Conservation (phyloP, 108 stramenopile genomes). For the Nitzschia inconspicua region DNA sequence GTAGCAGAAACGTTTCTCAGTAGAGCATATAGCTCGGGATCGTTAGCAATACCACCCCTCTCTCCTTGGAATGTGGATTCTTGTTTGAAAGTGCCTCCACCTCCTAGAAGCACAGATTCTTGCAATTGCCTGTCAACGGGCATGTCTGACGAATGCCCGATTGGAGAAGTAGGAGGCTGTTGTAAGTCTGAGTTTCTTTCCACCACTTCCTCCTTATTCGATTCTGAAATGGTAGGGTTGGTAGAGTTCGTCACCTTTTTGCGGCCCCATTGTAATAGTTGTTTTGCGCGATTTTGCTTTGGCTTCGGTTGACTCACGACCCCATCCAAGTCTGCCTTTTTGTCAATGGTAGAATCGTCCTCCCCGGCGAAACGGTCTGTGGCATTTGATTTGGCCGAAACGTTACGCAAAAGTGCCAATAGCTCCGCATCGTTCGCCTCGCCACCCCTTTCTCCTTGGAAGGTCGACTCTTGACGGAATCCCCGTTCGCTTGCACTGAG, state of each 20-base stretch:
- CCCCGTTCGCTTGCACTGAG: too few relatives aligned
- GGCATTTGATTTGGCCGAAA: conserved; percentile 31
- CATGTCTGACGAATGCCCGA: not conserved
- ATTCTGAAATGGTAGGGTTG: not conserved
- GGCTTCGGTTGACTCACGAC: not conserved
- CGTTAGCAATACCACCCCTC: conserved; percentile 68
- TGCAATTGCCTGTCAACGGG: too few relatives aligned
- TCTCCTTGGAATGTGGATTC: conserved; percentile 55
- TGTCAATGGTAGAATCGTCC: not conserved
- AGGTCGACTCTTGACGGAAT: conserved; percentile 34
- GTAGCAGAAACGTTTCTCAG: conserved; percentile 62
- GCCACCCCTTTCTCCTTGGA: conserved; percentile 58
- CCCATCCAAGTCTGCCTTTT: not conserved
- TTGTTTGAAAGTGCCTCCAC: conserved; percentile 18
- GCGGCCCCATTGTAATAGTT: not conserved
- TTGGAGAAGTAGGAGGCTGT: too few relatives aligned
- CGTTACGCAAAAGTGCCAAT: conserved; percentile 46
- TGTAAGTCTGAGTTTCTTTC: not conserved
- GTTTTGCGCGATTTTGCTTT: not conserved
- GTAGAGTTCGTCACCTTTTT: not conserved
- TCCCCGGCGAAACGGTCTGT: conserved; percentile 34
- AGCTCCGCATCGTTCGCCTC: conserved; percentile 44
- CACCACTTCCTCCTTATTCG: not conserved
- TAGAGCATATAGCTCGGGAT: conserved; percentile 68
- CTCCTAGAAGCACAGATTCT: not conserved